Base-by-base conservation (phyloP, 306 rosid species). In the Sophora flavescens region DNA sequence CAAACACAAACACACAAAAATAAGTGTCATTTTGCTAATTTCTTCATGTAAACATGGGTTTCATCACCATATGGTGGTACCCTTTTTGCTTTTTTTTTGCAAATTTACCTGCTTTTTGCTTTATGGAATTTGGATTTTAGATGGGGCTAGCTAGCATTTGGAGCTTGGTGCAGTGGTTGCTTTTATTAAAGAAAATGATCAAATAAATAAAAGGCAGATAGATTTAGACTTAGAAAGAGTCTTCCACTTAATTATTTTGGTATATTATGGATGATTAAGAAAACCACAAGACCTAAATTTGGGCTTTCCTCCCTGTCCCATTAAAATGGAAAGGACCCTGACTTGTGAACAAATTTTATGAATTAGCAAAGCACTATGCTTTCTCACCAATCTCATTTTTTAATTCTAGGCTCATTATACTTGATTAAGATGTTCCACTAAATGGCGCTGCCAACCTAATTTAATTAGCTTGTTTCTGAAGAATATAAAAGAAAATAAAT, bases 311-410 rank as follows among this genome's bases (percentile, higher is more conserved):
- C 35, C 41, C 38, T 42, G 33, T 18, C n/a, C 35, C 42, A 42
- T 32, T 33, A 76, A 58, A 72, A 58, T 62, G 42, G 45, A 51
- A 80, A 67, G 59, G 14, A 22, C 17, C 58, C 12, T 30, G 13
- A 78, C 81, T 72, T 59, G 65, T 48, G 78, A 66, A 72, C 80
- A 64, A 82, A 41, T 18, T 41, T 50, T 30, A 30, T 30, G 32
- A 30, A 71, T 77, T 71, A 56, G 72, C 71, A 82, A 57, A 57
- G n/a, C 86, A 82, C 80, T 58, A 59, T 63, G 52, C 44, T 72
- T 58, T 64, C 57, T 54, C 36, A 30, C 8, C 5, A 41, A 33
- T 56, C 57, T 70, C 41, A 62, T 12, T 62, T 41, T 14, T 67
- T 65, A 41, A 41, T 66, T 15, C 26, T 28, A 60, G 16, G 52